phyloP scores from a whole-genome alignment of 257 asterid genomes.

The Przewalskia tangutica region DNA sequence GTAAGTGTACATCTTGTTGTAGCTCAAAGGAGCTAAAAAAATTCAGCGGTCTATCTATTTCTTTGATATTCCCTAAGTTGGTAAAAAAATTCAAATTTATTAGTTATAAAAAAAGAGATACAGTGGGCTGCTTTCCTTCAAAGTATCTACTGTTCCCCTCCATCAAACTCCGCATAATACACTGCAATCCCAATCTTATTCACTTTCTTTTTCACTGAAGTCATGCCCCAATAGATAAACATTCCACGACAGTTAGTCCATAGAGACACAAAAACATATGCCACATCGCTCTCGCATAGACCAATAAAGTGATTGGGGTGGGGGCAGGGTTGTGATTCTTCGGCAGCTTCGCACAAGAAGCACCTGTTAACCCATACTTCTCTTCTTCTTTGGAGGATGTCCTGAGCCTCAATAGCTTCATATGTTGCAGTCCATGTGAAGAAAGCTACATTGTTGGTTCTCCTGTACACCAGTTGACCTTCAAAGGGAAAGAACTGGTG shows the following conservation, averaged over 20 bases:
- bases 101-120: background rate
- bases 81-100: background rate
- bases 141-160: background rate
- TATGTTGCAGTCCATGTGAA: background rate
- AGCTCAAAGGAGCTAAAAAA: background rate
- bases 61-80: background rate
- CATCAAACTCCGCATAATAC: background rate
- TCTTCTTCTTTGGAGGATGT: background rate
- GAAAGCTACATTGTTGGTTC: background rate
- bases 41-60: background rate
- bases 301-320: background rate
- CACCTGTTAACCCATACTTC: background rate
- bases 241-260: background rate
- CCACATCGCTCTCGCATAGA: background rate
- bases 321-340: background rate
- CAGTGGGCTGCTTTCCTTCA: no score
- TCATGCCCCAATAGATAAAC: background rate
- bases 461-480: background rate
- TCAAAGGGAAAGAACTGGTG: background rate
- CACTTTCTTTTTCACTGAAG: background rate
- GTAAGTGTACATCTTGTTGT: background rate
- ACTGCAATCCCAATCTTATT: background rate
- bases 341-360: background rate
- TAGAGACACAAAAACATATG: background rate
- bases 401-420: background rate